Base-by-base conservation (phyloP, 106 monocot species). In the Gastrodia elata region DNA sequence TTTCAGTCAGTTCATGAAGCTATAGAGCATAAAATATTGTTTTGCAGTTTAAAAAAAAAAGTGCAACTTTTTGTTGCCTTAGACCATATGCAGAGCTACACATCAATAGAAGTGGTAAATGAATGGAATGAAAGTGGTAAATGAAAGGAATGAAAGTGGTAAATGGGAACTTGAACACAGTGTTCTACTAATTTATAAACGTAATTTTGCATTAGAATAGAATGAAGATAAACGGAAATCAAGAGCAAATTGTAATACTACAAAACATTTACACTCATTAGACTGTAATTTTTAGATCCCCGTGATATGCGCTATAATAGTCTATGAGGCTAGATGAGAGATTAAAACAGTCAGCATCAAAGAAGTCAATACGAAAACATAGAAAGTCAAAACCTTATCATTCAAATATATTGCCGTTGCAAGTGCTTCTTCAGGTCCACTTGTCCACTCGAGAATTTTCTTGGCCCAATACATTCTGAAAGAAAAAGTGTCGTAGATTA, bases 381-480 rank as follows among this genome's bases (percentile, higher is more conserved):
- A 61, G 11, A 67, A 32, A 32, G 8, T 35, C 42, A 68, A 27
- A 87, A 93, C 98, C 98, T 93, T 98, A 75, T 98, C 90, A 82
- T 98, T 98, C 43, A 93, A 75, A 76, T 91, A 91, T 71, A 88
- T 75, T 77, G 98, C 93, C 57, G 85, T 83, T 59, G 91, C 84
- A 82, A 98, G 98, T 69, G 98, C 98, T 87, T 98, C 98, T 87
- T 91, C 88, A 68, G 98, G 93, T 20, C 85, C 80, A 44, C 56
- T 87, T n/a, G 98, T 98, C 98, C 93, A 93, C 79, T 98, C 98
- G 75, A 93, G 85, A 80, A 98, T 91, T 43, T 98, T 98, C 77
- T 98, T 98, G 28, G 98, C 98, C 98, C 98, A 98, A 77, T 93
- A 98, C 98, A 98, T 98, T 76, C 98, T 98, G 85, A 30, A 77